These are phyloP conservation scores for Primulina tabacum DNA, from an alignment of 257 asterid genomes.

Conservation along the genomic window DNA sequence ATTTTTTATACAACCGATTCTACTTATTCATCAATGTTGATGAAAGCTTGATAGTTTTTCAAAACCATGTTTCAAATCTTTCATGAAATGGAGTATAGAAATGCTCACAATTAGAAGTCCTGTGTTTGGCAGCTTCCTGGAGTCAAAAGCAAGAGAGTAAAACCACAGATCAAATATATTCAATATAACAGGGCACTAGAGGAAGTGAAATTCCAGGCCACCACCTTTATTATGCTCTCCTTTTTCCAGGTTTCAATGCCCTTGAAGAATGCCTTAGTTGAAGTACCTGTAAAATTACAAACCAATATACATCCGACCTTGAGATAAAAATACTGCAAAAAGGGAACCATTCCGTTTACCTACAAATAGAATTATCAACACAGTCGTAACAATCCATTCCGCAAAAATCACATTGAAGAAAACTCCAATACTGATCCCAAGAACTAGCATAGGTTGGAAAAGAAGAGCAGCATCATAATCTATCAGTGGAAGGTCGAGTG, in stretches of 20 bases:
- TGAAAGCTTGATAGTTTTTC: neutral
- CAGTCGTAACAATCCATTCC: constrained; percentile 61
- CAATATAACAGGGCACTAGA: neutral
- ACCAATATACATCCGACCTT: constrained; percentile 8
- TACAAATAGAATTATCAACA: constrained; percentile 53
- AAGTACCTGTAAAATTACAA: constrained; percentile 35
- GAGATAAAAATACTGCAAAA: neutral
- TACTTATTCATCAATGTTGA: neutral
- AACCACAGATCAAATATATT: no score
- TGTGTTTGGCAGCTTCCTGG: neutral
- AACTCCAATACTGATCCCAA: constrained; percentile 62
- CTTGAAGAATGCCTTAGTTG: constrained; percentile 55
- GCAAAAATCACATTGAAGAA: constrained; percentile 50
- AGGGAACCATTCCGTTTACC: constrained; percentile 30
- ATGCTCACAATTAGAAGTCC: neutral
- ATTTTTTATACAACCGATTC: no score
- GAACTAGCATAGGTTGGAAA: constrained; percentile 63
- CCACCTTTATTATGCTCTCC: constrained; percentile 50
- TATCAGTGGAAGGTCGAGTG: constrained; percentile 53
- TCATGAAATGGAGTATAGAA: neutral
- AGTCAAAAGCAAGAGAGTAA: neutral
- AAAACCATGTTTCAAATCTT: neutral
- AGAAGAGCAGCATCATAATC: constrained; percentile 63
- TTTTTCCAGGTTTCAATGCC: constrained; percentile 59
- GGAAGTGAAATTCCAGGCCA: constrained; percentile 18